Evolutionary conservation across 2,329 filamentous ascomycete genomes (phyloP).

Genomic region (Scopulariopsis brevicaulis): DNA sequence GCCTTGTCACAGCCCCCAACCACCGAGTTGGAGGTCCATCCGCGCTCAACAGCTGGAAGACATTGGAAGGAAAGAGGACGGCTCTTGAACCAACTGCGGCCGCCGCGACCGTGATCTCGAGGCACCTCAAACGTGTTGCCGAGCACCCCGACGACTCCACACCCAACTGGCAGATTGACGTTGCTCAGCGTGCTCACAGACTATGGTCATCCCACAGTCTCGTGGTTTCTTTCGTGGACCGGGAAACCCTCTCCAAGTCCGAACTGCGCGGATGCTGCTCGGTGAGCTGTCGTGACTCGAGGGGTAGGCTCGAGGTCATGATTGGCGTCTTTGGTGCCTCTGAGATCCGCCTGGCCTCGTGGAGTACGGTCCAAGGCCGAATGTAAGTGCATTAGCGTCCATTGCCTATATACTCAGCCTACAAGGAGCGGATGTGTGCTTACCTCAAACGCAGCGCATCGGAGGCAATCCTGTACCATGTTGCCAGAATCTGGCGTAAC

Average conservation of each 20-base stretch:
- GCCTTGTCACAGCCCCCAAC: slow-evolving; percentile 4
- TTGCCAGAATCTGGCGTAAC: slow-evolving; percentile 15
- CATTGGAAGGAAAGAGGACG: slow-evolving; percentile 7
- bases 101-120: background rate
- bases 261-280: slow-evolving; percentile 14
- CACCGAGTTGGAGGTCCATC: slow-evolving; percentile 1
- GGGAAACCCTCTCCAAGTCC: slow-evolving; percentile 13
- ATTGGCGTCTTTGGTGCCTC: slow-evolving; percentile 14
- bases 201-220: slow-evolving; percentile 14
- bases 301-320: slow-evolving; percentile 12
- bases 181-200: slow-evolving; percentile 11
- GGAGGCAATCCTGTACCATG: slow-evolving; percentile 22
- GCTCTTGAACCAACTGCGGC: background rate
- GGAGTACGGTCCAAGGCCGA: slow-evolving; percentile 13
- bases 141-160: slow-evolving; percentile 1
- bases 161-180: slow-evolving; percentile 1
- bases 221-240: slow-evolving; percentile 11
- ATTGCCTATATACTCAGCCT: background rate
- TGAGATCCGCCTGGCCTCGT: slow-evolving; percentile 13
- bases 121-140: background rate
- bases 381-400: slow-evolving; percentile 1
- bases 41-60: slow-evolving; percentile 7
- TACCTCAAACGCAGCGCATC: slow-evolving; percentile 5
- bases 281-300: slow-evolving; percentile 11
- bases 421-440: background rate